phyloP scores from a whole-genome alignment of 2,329 filamentous ascomycete species.

The Fusarium poae region DNA sequence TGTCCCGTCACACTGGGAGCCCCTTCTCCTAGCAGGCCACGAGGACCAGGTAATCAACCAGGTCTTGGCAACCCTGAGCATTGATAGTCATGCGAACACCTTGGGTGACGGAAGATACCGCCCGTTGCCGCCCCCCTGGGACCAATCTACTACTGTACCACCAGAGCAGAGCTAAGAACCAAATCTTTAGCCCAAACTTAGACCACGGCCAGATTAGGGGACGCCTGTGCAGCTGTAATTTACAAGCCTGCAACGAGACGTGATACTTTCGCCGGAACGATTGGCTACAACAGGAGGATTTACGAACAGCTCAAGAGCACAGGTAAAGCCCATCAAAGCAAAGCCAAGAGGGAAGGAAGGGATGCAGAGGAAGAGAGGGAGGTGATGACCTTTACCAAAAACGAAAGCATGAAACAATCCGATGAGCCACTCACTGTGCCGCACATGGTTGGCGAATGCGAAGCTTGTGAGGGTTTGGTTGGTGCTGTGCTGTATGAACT shows the following conservation, averaged over 20 bases:
- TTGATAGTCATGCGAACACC: conserved; percentile 5
- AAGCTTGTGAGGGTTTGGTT: not conserved
- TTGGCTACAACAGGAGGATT: conserved; percentile 3
- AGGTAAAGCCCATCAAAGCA: not conserved
- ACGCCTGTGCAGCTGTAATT: conserved; percentile 7
- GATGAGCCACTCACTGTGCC: conserved; percentile 11
- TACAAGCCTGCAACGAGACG: conserved; percentile 18
- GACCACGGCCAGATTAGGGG: not conserved
- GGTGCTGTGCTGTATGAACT: not conserved
- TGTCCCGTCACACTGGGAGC: conserved; percentile 27
- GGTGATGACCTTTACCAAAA: not conserved
- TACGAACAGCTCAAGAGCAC: conserved; percentile 1
- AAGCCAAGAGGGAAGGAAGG: conserved; percentile 5
- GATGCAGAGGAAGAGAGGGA: not conserved
- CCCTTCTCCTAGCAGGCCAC: conserved; percentile 6
- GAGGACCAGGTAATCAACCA: conserved; percentile 2
- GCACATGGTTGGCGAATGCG: conserved; percentile 5
- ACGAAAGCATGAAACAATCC: conserved; percentile 19
- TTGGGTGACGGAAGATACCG: conserved; percentile 19
- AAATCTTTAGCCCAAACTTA: conserved; percentile 2
- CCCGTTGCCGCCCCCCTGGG: conserved; percentile 8
- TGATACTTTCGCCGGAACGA: not conserved
- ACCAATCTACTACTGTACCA: too few species aligned
- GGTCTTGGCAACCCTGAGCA: conserved; percentile 18
- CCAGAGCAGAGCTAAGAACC: not conserved